Percentiles rank a stretch among this genome's conserved stretches.
These are phyloP conservation scores for Auricularia sp. DNA, from an alignment of 768 basidiomycete genomes.

Conservation along the genomic window DNA sequence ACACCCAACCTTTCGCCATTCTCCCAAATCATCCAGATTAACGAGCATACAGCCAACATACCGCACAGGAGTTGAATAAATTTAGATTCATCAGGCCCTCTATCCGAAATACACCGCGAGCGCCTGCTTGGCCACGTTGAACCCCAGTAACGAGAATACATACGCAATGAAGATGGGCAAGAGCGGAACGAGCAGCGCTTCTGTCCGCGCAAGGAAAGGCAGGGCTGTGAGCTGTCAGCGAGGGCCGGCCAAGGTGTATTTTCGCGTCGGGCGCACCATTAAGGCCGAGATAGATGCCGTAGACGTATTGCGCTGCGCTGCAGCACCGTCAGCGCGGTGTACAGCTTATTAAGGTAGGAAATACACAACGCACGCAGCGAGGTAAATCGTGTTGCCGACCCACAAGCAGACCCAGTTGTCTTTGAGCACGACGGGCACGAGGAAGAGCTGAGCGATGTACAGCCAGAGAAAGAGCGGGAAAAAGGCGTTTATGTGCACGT, in stretches of 20 bases:
- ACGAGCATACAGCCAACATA: too few relatives aligned
- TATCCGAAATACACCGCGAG: constrained; percentile 70
- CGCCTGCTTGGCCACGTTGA: constrained; percentile 82
- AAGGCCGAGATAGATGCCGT: constrained; percentile 81
- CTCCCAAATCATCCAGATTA: too few relatives aligned
- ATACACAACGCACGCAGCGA: constrained; percentile 56
- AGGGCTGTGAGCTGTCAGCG: constrained; percentile 45
- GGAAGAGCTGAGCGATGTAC: constrained; percentile 79
- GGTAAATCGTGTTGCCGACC: constrained; percentile 85
- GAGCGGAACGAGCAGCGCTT: constrained; percentile 83
- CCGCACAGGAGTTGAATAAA: not conserved
- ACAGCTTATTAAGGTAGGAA: not conserved
- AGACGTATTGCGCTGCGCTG: constrained; percentile 83
- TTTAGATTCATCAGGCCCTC: not conserved
- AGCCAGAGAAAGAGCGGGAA: constrained; percentile 88
- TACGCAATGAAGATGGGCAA: constrained; percentile 81
- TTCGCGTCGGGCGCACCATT: constrained; percentile 46
- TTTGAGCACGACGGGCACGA: constrained; percentile 72
- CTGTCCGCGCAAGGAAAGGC: constrained; percentile 88
- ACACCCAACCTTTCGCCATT: too few relatives aligned
- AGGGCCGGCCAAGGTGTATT: not conserved
- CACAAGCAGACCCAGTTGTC: constrained; percentile 92
- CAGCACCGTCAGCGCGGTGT: not conserved
- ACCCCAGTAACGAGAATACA: constrained; percentile 77
- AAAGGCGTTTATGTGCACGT: constrained; percentile 95